phyloP scores from a whole-genome alignment of 768 basidiomycete genomes.

The Phaffia australis region DNA sequence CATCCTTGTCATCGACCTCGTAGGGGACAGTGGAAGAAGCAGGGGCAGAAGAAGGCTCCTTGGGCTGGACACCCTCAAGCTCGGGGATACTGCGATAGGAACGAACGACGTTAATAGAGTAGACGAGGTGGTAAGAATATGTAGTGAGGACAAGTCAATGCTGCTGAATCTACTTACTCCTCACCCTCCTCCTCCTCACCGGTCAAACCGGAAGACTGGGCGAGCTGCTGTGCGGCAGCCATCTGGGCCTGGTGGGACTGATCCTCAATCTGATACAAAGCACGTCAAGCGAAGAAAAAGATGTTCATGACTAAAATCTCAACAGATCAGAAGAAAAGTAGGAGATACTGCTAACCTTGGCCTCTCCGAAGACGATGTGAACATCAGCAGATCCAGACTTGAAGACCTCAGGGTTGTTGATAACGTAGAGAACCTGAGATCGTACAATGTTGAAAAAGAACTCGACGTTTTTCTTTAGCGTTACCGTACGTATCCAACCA shows the following conservation, averaged over 20 bases:
- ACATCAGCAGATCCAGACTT: constrained; percentile 95
- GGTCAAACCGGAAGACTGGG: constrained; percentile 43
- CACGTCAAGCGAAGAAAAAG: constrained; percentile 1
- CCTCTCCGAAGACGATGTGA: constrained; percentile 99
- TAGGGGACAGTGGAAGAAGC: constrained; percentile 1
- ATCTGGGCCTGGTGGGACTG: constrained; percentile 52
- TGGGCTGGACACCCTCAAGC: constrained; percentile 29
- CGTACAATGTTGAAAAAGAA: background rate
- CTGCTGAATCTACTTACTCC: constrained; percentile 38
- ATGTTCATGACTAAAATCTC: constrained; percentile 46
- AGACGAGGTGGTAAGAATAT: background rate
- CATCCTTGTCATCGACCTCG: constrained; percentile 75
- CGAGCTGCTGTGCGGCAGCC: constrained; percentile 67
- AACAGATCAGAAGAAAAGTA: constrained; percentile 32
- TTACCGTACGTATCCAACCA: background rate
- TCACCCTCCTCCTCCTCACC: constrained; percentile 52
- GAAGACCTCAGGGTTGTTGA: constrained; percentile 91
- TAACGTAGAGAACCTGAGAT: constrained; percentile 70
- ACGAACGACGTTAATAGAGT: background rate
- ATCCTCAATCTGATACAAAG: constrained; percentile 58
- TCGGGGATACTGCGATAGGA: constrained; percentile 31
- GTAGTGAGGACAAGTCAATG: background rate
- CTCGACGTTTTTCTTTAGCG: too few relatives aligned
- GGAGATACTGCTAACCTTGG: constrained; percentile 34
- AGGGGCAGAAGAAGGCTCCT: constrained; percentile 26